Evolutionary conservation across 1,284 basidiomycete genomes (phyloP).

Genomic region (Ceratorhiza oryzae-sativae): DNA sequence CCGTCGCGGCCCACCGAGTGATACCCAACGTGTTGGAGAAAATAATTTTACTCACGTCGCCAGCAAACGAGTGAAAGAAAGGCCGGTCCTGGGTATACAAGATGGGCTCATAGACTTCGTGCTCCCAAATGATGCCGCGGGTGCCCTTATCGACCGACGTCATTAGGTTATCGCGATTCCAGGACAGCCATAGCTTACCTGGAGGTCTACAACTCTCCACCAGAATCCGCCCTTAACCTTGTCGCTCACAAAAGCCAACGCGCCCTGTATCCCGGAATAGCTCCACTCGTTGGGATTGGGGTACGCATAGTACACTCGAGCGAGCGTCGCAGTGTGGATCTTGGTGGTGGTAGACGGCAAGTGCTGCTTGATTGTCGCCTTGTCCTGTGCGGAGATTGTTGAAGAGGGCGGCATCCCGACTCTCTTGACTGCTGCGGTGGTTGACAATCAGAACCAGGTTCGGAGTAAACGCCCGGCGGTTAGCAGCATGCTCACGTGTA

Average conservation of each 20-base stretch:
- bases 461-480: neutral
- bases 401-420: conserved; percentile 70
- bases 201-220: conserved; percentile 82
- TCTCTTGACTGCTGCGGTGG: neutral
- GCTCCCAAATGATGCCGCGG: conserved; percentile 91
- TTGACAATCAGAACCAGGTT: neutral
- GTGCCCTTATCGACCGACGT: conserved; percentile 60
- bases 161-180: neutral
- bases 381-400: conserved; percentile 75
- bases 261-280: conserved; percentile 86
- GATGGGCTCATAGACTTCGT: conserved; percentile 88
- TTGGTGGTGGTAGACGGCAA: conserved; percentile 66
- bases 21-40: conserved; percentile 1
- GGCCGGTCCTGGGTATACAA: conserved; percentile 87
- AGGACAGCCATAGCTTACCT: conserved; percentile 48
- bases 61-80: conserved; percentile 93
- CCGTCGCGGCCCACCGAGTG: too few relatives aligned
- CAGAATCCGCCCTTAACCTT: conserved; percentile 64
- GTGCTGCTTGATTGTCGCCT: conserved; percentile 73
- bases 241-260: conserved; percentile 75
- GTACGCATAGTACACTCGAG: conserved; percentile 86
- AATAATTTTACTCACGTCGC: conserved; percentile 72
- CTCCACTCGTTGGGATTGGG: conserved; percentile 79
- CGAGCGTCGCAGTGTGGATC: conserved; percentile 79
- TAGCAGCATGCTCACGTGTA: neutral